Evolutionary conservation across 1,139 yeast species (phyloP).

Genomic region (Neolecta irregularis): DNA sequence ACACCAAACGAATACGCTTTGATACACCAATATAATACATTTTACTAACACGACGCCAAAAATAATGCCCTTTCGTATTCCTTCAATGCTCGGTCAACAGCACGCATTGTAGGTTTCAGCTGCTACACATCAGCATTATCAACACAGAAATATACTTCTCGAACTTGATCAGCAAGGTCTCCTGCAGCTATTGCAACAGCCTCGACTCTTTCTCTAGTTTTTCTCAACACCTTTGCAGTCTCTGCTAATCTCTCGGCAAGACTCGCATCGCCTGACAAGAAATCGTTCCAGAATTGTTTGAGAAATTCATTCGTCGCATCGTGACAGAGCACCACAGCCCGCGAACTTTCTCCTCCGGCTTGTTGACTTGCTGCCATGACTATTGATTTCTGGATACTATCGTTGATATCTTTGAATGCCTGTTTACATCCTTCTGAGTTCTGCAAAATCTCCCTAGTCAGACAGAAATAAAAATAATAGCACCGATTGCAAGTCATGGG

Average conservation of each 20-base stretch:
- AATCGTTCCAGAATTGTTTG: slow-evolving; percentile 54
- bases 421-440: slow-evolving; percentile 8
- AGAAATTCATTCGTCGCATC: slow-evolving; percentile 56
- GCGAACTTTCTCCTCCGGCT: slow-evolving; percentile 12
- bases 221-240: slow-evolving; percentile 34
- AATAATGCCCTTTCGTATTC: slow-evolving; percentile 24
- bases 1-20: too few relatives aligned
- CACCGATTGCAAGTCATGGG: not conserved
- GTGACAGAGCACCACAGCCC: slow-evolving; percentile 26
- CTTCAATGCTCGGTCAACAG: slow-evolving; percentile 28
- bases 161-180: slow-evolving; percentile 2
- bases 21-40: too few relatives aligned
- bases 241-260: slow-evolving; percentile 33
- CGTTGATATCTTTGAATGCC: slow-evolving; percentile 9
- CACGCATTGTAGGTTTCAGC: slow-evolving; percentile 27
- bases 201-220: slow-evolving; percentile 33
- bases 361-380: slow-evolving; percentile 8
- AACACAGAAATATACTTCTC: slow-evolving; percentile 17
- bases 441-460: slow-evolving; percentile 9
- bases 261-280: slow-evolving; percentile 43
- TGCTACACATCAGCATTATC: slow-evolving; percentile 20
- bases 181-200: slow-evolving; percentile 21
- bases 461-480: slow-evolving; percentile 3
- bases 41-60: too few relatives aligned
- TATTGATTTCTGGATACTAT: slow-evolving; percentile 4